phyloP scores from a whole-genome alignment of 225 moss, liverwort and hornwort genomes.

The Physcomitrium patens region DNA sequence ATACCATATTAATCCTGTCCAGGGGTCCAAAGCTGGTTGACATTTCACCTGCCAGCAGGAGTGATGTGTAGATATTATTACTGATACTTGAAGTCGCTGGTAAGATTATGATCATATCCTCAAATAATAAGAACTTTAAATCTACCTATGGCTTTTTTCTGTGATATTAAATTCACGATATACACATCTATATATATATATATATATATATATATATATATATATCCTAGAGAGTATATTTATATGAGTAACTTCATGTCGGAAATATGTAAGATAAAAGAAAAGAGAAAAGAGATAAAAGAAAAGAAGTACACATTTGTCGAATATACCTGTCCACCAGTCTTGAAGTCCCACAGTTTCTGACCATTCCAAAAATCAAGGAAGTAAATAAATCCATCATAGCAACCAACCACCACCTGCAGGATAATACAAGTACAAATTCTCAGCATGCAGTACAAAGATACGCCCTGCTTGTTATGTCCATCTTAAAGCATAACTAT shows the following conservation, averaged over 20 bases:
- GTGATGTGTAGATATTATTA: background rate
- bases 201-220: background rate
- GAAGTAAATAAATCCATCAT: constrained; percentile 58
- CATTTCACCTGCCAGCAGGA: constrained; percentile 47
- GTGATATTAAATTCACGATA: too few relatives aligned
- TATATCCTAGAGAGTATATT: constrained; percentile 5
- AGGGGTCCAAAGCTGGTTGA: constrained; percentile 54
- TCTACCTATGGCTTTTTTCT: too few relatives aligned
- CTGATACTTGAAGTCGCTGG: too few relatives aligned
- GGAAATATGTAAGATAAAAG: too few relatives aligned
- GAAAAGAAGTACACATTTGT: too few relatives aligned
- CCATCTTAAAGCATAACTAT: background rate
- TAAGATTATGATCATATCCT: too few relatives aligned
- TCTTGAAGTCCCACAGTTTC: constrained; percentile 51
- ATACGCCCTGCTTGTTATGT: background rate
- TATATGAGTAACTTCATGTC: background rate
- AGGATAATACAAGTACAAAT: constrained; percentile 7
- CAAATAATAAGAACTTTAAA: too few relatives aligned
- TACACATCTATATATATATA: too few relatives aligned
- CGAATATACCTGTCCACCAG: constrained; percentile 47
- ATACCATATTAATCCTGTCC: constrained; percentile 54
- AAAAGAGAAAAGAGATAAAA: too few relatives aligned
- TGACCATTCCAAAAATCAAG: constrained; percentile 41
- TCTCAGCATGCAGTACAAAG: constrained; percentile 17
- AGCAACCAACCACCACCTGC: constrained; percentile 59